These are phyloP conservation scores for Diaporthe helianthi DNA, from an alignment of 2,329 filamentous ascomycete species.

Conservation along the genomic window DNA sequence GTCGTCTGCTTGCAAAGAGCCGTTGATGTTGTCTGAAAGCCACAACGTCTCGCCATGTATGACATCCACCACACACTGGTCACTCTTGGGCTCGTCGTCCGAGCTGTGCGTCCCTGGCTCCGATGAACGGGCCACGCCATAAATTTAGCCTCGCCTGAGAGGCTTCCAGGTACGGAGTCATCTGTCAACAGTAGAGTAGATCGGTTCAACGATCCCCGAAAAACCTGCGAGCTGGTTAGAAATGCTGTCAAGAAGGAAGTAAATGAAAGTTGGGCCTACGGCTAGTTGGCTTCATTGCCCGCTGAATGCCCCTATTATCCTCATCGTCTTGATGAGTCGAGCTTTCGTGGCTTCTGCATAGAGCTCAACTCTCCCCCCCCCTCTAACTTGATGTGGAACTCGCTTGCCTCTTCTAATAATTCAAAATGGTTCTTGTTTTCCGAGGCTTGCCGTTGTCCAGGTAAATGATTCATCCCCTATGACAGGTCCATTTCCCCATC, in stretches of 20 bases:
- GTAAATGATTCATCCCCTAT: not conserved
- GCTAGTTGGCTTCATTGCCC: not conserved
- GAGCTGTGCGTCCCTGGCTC: not conserved
- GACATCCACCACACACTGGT: not conserved
- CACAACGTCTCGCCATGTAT: not conserved
- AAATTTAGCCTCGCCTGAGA: not conserved
- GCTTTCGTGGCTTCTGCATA: too few species aligned
- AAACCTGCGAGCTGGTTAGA: not conserved
- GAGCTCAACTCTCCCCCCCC: not conserved
- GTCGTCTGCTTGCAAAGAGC: not conserved
- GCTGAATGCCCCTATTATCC: not conserved
- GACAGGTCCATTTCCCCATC: conserved; percentile 57
- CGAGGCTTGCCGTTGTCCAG: not conserved
- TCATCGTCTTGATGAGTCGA: not conserved
- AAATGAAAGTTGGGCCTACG: not conserved
- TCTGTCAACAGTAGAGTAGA: not conserved
- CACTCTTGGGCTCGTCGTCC: too few species aligned
- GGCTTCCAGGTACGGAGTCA: not conserved
- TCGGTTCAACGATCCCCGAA: not conserved
- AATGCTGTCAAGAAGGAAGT: not conserved
- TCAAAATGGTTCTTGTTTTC: not conserved
- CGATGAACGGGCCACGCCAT: not conserved
- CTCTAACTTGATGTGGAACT: not conserved
- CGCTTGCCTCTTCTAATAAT: not conserved
- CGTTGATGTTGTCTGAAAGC: not conserved